Percentiles rank a stretch among this genome's conserved stretches.
Evolutionary conservation across 495 filamentous ascomycete species (phyloP).

Genomic region (Lasiosphaeris hirsuta): DNA sequence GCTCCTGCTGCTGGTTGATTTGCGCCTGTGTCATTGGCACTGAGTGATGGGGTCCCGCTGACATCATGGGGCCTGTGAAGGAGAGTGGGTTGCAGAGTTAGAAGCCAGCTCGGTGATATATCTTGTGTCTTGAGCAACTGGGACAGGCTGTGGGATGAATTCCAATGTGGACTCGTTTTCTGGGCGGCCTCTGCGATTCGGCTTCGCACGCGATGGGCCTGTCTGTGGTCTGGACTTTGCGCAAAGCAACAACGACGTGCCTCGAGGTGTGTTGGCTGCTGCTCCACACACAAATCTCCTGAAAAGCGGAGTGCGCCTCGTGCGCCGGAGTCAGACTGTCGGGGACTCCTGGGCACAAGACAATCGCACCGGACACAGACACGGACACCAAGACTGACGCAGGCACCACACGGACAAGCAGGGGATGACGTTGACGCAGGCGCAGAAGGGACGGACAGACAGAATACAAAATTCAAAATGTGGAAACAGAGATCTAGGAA

Average conservation of each 20-base stretch:
- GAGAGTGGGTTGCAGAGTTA: background rate
- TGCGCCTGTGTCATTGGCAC: conserved; percentile 58
- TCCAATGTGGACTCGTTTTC: background rate
- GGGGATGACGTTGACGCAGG: conserved; percentile 5
- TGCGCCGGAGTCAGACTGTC: background rate
- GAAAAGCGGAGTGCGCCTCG: conserved; percentile 1
- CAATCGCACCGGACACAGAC: too few species aligned
- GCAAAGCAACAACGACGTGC: conserved; percentile 1
- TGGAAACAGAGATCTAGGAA: background rate
- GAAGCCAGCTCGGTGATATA: background rate
- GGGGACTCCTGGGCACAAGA: background rate
- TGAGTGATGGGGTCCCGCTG: conserved; percentile 27
- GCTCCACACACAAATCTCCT: conserved; percentile 7
- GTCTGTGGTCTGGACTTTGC: conserved; percentile 8
- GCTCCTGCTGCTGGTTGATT: conserved; percentile 54
- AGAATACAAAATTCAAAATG: conserved; percentile 2
- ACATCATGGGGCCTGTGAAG: conserved; percentile 31
- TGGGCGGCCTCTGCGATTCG: background rate
- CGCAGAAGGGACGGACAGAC: conserved; percentile 15
- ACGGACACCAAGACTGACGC: background rate
- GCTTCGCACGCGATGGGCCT: background rate
- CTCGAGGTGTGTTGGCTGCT: background rate
- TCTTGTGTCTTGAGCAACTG: background rate
- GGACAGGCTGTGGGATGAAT: background rate
- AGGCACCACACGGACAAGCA: background rate